Evolutionary conservation across 1,284 basidiomycete genomes (phyloP), one percentile per base, ranked within the genome.

Genomic region (Cryptococcus sp.): DNA sequence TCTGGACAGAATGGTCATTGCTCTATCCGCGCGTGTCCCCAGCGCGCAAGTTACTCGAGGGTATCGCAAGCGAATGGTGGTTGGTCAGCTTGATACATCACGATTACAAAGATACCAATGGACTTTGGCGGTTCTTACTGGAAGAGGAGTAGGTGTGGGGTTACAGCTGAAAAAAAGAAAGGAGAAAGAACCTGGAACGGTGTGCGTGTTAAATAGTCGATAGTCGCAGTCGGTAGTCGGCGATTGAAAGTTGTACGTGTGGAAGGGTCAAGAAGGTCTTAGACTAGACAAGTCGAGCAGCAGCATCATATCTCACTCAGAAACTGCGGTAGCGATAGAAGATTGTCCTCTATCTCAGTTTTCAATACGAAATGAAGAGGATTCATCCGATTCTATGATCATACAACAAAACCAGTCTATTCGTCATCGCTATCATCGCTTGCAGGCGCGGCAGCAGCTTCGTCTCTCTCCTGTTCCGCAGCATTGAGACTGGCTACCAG

Each of bases 1-100:
- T 96, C 63, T 99, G 95, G 95, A 83, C 85, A 2, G 90, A 95
- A 67, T 99, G 96, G 95, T 88, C 91, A 19, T 84, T 88, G 23
- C 87, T 91, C 61, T 97, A 93, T 73, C 85, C 88, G 1, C 87
- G 89, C 1, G 81, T 78, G 8, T 93, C 93, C 0, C 79, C 83
- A 7, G 88, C 93, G 57, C 84, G 92, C 52, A 80, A 81, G 53
- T 72, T 94, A 22, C 81, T 99, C 23, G 88, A 94, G 55, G 66
- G 78, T 7, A 84, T 98, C 30, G 81, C 85, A 52, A 82, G 88
- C 54, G 82, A 85, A 54, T 84, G 90, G 57, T 99, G 95, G 94
- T 81, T 99, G 54, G 87, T 99, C 63, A 96, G 88, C 76, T 82
- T 99, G 63, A 86, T 97, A 3, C 93, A 98, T 77, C 95, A 99